These are phyloP conservation scores for Camelina sativa DNA, from an alignment of 345 rosid genomes.

Conservation along the genomic window DNA sequence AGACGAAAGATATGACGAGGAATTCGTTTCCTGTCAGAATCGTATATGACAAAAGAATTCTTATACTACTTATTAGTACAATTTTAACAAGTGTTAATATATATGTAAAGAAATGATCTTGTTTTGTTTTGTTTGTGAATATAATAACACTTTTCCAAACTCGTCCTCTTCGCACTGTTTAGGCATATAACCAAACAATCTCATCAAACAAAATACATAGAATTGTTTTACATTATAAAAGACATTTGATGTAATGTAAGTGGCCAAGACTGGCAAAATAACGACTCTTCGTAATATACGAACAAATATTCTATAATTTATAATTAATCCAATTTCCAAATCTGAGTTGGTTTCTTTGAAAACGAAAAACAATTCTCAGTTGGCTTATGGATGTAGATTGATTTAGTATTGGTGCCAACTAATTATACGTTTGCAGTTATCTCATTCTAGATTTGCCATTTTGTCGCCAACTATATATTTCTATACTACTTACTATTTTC, in stretches of 20 bases:
- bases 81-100: too few species aligned
- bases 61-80: too few species aligned
- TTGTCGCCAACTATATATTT: constrained; percentile 35
- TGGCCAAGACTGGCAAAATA: not conserved
- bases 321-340: not conserved
- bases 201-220: not conserved
- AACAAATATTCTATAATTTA: not conserved
- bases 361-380: constrained; percentile 3
- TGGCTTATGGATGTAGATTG: constrained; percentile 34
- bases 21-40: constrained; percentile 1
- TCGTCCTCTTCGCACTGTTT: not conserved
- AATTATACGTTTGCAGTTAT: constrained; percentile 30
- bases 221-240: not conserved
- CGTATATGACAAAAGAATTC: constrained; percentile 4
- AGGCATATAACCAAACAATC: not conserved
- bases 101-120: too few species aligned
- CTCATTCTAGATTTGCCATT: constrained; percentile 36
- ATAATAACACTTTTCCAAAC: not conserved
- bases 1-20: constrained; percentile 2
- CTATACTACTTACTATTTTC: not conserved
- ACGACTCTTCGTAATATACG: constrained; percentile 4
- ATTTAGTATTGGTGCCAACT: constrained; percentile 30
- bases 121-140: not conserved
- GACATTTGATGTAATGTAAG: constrained; percentile 11
- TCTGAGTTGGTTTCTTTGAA: constrained; percentile 17